Percentiles rank a stretch among this genome's conserved stretches.
phyloP scores from a whole-genome alignment of 1,284 basidiomycete genomes.

The Amylostereum areolatum region DNA sequence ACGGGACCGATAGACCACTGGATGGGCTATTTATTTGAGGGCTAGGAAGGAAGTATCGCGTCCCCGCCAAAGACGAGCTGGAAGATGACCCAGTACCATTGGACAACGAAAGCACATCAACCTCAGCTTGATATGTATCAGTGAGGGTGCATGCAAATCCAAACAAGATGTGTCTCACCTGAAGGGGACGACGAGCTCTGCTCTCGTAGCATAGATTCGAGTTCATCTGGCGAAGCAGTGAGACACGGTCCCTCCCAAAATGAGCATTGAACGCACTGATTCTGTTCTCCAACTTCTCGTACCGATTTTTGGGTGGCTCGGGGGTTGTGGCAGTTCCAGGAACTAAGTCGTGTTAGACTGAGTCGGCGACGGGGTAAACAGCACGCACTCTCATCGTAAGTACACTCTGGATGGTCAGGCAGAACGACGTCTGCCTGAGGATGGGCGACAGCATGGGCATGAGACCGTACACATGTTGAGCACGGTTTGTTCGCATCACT shows the following conservation, averaged over 20 bases:
- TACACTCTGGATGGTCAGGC: constrained; percentile 21
- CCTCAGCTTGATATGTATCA: not conserved
- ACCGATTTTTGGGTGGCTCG: constrained; percentile 51
- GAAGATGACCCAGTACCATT: not conserved
- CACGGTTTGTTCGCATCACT: constrained; percentile 47
- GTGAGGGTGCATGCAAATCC: too few species aligned
- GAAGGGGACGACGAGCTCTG: not conserved
- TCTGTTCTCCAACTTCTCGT: constrained; percentile 57
- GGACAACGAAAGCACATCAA: not conserved
- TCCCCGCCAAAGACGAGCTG: not conserved
- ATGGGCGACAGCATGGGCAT: constrained; percentile 23
- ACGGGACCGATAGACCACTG: too few species aligned
- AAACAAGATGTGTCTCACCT: not conserved
- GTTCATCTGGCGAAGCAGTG: constrained; percentile 41
- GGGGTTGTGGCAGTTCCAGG: constrained; percentile 29
- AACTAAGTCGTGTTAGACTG: constrained; percentile 22
- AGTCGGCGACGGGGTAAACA: not conserved
- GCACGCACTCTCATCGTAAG: constrained; percentile 21
- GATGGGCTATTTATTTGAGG: not conserved
- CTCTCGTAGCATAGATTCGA: constrained; percentile 45
- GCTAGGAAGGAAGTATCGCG: not conserved
- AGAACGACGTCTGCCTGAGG: constrained; percentile 15
- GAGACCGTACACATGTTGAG: constrained; percentile 26
- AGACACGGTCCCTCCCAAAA: not conserved
- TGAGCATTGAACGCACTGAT: constrained; percentile 46